A percentile compares a stretch with the other conserved stretches of the same genome.
These are phyloP conservation scores for Pyrus bretschneideri DNA, from an alignment of 306 rosid genomes.

Conservation along the genomic window DNA sequence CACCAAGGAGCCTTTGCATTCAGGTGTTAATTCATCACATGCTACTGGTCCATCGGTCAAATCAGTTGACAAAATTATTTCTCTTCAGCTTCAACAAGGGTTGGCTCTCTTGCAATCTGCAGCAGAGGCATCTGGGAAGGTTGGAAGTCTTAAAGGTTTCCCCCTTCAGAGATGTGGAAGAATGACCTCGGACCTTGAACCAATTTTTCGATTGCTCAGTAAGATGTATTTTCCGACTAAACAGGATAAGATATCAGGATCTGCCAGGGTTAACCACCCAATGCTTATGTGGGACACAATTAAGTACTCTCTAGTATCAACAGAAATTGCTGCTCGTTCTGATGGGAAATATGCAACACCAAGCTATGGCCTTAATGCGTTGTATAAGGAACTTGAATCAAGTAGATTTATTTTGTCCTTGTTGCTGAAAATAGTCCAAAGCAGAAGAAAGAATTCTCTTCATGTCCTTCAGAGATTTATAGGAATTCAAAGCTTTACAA, in stretches of 20 bases:
- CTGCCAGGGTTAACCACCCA: slow-evolving; percentile 55
- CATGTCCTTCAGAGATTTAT: slow-evolving; percentile 78
- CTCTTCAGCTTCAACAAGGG: slow-evolving; percentile 53
- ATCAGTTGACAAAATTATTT: slow-evolving; percentile 28
- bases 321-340: slow-evolving; percentile 87
- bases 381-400: slow-evolving; percentile 78
- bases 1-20: slow-evolving; percentile 33
- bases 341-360: slow-evolving; percentile 61
- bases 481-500: slow-evolving; percentile 68
- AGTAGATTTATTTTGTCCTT: slow-evolving; percentile 73
- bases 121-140: slow-evolving; percentile 52
- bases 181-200: slow-evolving; percentile 50
- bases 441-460: slow-evolving; percentile 53
- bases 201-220: slow-evolving; percentile 50
- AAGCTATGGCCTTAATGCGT: slow-evolving; percentile 50
- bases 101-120: slow-evolving; percentile 63
- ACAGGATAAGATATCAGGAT: slow-evolving; percentile 47
- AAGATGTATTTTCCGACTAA: slow-evolving; percentile 66
- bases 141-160: slow-evolving; percentile 42
- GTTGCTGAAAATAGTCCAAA: slow-evolving; percentile 69
- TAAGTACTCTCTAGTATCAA: slow-evolving; percentile 75
- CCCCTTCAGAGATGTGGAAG: slow-evolving; percentile 37
- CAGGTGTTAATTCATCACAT: slow-evolving; percentile 29
- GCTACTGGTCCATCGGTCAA: slow-evolving; percentile 23
- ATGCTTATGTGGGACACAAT: slow-evolving; percentile 92